phyloP scores from a whole-genome alignment of 1,284 basidiomycete species.

The Takashimella tepidaria region DNA sequence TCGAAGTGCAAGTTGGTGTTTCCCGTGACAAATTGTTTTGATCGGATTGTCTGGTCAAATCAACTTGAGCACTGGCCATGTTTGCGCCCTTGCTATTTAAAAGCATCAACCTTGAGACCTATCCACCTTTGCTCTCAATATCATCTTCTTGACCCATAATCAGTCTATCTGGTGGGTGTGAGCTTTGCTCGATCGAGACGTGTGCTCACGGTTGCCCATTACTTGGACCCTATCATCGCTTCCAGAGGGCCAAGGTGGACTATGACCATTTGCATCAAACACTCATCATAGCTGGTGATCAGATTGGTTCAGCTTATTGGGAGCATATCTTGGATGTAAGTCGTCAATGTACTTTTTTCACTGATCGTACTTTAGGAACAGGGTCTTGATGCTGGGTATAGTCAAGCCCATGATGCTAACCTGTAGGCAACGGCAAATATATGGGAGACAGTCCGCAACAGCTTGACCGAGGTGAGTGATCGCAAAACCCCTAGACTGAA shows the following conservation, averaged over 20 bases:
- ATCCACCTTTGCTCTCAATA: no score
- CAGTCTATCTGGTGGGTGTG: not conserved
- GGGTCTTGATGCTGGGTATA: slow-evolving; percentile 36
- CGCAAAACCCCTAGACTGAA: not conserved
- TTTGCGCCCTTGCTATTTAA: no score
- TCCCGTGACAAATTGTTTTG: no score
- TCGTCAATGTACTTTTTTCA: not conserved
- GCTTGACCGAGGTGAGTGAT: slow-evolving; percentile 37
- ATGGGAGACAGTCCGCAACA: slow-evolving; percentile 38
- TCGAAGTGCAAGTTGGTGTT: no score
- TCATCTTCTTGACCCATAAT: no score
- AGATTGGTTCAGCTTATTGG: slow-evolving; percentile 46
- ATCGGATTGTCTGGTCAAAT: no score
- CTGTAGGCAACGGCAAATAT: slow-evolving; percentile 36
- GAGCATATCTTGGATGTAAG: slow-evolving; percentile 42
- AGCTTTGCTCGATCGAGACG: no score
- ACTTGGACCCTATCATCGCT: no score
- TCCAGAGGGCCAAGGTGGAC: slow-evolving; percentile 26
- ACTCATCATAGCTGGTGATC: slow-evolving; percentile 33
- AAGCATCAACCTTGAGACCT: no score
- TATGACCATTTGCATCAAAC: not conserved
- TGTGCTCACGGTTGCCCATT: no score
- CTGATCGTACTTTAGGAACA: slow-evolving; percentile 35
- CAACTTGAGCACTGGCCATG: no score
- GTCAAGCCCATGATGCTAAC: slow-evolving; percentile 1